These are phyloP conservation scores for Gynandropsis gynandra DNA, from an alignment of 345 rosid species.

Conservation along the genomic window DNA sequence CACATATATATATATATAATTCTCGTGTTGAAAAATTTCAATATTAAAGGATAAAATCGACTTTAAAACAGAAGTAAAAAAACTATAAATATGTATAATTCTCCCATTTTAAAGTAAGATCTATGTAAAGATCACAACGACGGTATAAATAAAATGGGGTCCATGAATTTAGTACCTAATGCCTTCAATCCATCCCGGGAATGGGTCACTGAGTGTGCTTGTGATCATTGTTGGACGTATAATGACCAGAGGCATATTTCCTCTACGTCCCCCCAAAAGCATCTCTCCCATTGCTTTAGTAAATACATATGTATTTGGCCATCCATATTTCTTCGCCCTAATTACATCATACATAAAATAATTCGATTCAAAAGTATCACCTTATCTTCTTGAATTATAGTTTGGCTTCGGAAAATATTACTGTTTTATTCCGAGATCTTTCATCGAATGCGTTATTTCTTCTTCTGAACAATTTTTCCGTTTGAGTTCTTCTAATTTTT, in stretches of 20 bases:
- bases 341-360: neutral
- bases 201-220: constrained; percentile 64
- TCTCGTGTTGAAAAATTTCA: too few relatives aligned
- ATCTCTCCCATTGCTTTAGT: constrained; percentile 90
- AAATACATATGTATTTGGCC: constrained; percentile 74
- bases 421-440: constrained; percentile 46
- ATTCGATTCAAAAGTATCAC: too few relatives aligned
- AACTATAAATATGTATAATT: neutral
- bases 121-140: too few relatives aligned
- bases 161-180: too few relatives aligned
- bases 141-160: neutral
- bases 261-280: constrained; percentile 44
- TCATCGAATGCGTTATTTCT: constrained; percentile 31
- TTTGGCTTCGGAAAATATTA: neutral
- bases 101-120: neutral
- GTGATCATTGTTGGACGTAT: constrained; percentile 58
- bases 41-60: too few relatives aligned
- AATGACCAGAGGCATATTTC: constrained; percentile 41
- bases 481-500: constrained; percentile 28
- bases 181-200: constrained; percentile 79
- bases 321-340: constrained; percentile 63
- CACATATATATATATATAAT: too few relatives aligned
- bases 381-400: too few relatives aligned
- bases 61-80: neutral
- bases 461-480: constrained; percentile 20